These are phyloP conservation scores for Pleurotus giganteus DNA, from an alignment of 768 basidiomycete species.

Conservation along the genomic window DNA sequence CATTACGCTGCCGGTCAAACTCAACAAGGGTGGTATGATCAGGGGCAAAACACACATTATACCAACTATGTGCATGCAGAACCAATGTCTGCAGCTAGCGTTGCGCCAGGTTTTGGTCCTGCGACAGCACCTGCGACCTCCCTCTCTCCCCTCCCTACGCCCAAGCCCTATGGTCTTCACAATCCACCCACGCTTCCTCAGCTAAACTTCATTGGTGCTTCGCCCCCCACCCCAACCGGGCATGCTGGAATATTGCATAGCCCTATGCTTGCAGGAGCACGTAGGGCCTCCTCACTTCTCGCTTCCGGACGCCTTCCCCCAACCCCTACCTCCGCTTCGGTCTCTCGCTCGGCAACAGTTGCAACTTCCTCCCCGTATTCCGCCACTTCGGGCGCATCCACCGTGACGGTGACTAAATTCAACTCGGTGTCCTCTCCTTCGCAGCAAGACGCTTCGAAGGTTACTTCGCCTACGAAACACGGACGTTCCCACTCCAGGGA, in stretches of 20 bases:
- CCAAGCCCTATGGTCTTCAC: not conserved
- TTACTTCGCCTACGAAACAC: not conserved
- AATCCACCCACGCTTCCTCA: conserved; percentile 4
- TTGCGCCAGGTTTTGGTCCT: not conserved
- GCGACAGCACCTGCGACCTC: not conserved
- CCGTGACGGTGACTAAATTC: conserved; percentile 11
- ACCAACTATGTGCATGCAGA: conserved; percentile 6
- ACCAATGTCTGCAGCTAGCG: not conserved
- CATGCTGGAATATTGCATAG: conserved; percentile 5
- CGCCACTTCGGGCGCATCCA: conserved; percentile 6
- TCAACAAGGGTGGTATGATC: conserved; percentile 8
- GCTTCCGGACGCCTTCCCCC: not conserved
- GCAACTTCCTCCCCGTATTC: not conserved
- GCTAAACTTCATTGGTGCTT: conserved; percentile 8
- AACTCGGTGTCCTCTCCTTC: not conserved
- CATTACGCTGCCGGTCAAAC: not conserved
- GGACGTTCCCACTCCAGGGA: conserved; percentile 9
- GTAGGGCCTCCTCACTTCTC: conserved; percentile 6
- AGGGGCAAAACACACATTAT: not conserved
- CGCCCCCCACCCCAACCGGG: not conserved
- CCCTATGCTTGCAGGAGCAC: conserved; percentile 1
- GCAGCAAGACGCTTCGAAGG: not conserved
- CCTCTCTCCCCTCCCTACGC: not conserved
- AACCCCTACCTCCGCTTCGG: not conserved
- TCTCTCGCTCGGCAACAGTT: conserved; percentile 5